phyloP scores from a whole-genome alignment of 75 land plant species.

The Ceratopteris richardii region DNA sequence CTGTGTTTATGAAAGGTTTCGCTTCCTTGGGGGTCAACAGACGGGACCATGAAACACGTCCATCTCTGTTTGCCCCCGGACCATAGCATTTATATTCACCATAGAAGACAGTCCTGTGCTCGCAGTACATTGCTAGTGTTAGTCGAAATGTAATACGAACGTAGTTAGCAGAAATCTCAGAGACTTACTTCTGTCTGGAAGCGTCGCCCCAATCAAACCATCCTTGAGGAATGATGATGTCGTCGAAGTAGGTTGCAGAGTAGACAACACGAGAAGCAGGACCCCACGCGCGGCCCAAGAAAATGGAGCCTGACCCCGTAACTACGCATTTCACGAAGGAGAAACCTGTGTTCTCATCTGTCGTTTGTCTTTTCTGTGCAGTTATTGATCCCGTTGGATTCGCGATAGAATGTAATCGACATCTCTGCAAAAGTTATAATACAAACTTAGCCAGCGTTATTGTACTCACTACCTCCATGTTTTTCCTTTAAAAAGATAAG shows the following conservation, averaged over 20 bases:
- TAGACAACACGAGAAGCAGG: conserved; percentile 30
- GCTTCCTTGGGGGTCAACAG: no score
- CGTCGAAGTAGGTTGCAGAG: conserved; percentile 16
- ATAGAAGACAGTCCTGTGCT: conserved; percentile 26
- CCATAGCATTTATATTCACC: conserved; percentile 25
- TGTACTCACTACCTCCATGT: background rate
- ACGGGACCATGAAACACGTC: conserved; percentile 7
- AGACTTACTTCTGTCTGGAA: conserved; percentile 15
- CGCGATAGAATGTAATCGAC: conserved; percentile 41
- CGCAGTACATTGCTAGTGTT: no score
- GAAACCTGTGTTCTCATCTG: conserved; percentile 16
- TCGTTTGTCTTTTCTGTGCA: conserved; percentile 40
- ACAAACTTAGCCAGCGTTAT: background rate
- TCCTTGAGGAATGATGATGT: conserved; percentile 18
- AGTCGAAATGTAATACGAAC: no score
- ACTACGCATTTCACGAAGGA: conserved; percentile 31
- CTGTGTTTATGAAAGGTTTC: no score
- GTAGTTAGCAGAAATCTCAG: no score
- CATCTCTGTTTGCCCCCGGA: conserved; percentile 22
- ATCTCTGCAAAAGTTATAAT: conserved; percentile 32
- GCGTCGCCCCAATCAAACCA: conserved; percentile 32
- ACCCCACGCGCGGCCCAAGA: conserved; percentile 32
- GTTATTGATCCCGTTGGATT: conserved; percentile 50
- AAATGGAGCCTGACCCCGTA: conserved; percentile 23
- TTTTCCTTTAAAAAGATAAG: background rate